Evolutionary conservation across 129 eudicot genomes (phyloP).

Genomic region (Centaurea solstitialis): DNA sequence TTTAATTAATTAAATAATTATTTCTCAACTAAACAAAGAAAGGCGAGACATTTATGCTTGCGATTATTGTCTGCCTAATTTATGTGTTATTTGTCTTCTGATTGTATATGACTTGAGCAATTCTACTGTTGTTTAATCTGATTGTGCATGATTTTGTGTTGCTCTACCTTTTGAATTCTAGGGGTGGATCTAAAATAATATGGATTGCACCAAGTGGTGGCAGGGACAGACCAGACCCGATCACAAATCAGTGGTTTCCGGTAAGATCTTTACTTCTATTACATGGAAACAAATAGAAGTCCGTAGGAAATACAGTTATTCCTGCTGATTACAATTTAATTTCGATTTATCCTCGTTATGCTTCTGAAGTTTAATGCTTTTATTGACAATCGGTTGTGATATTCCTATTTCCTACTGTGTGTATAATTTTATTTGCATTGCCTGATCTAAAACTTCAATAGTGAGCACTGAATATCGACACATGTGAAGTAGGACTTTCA

Average conservation of each 20-base stretch:
- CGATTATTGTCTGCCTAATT: background rate
- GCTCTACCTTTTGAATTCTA: constrained; percentile 27
- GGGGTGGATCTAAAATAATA: constrained; percentile 92
- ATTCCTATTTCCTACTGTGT: background rate
- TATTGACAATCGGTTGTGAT: background rate
- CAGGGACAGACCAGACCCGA: constrained; percentile 96
- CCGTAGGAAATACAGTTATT: no score
- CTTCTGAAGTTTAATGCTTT: background rate
- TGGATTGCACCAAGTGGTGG: constrained; percentile 99
- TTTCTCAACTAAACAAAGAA: background rate
- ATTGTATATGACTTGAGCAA: background rate
- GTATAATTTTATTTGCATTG: no score
- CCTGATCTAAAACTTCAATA: no score
- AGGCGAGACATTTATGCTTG: background rate
- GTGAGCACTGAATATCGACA: no score
- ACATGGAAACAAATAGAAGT: background rate
- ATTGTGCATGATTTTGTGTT: background rate
- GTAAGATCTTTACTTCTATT: constrained; percentile 42
- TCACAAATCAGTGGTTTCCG: constrained; percentile 85
- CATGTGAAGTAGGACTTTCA: no score
- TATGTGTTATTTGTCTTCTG: background rate
- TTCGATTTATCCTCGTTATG: background rate
- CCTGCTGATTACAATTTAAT: no score
- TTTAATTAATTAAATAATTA: background rate
- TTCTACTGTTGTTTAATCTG: background rate